These are phyloP conservation scores for Sporobolus alterniflorus DNA, from an alignment of 202 grass and related monocot genomes.

Conservation along the genomic window DNA sequence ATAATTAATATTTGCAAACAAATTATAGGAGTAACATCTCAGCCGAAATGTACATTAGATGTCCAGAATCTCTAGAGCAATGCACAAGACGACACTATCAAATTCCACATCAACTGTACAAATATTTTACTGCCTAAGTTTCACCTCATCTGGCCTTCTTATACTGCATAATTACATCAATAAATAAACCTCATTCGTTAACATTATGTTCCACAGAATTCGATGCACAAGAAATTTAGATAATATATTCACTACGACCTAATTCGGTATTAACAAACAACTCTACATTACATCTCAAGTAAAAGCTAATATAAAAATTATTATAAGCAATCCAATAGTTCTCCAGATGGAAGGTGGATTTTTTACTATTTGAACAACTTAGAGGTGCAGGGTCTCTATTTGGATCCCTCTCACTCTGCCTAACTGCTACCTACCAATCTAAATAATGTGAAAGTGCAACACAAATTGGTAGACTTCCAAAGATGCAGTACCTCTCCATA, in stretches of 20 bases:
- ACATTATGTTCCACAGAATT: slow-evolving; percentile 5
- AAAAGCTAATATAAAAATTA: background rate
- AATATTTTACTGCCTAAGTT: background rate
- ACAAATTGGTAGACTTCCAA: background rate
- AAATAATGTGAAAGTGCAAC: slow-evolving; percentile 4
- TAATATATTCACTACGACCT: background rate
- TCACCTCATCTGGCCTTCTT: background rate
- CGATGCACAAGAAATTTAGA: slow-evolving; percentile 2
- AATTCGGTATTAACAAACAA: background rate
- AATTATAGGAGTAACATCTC: background rate
- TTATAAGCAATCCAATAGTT: background rate
- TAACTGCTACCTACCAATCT: slow-evolving; percentile 9
- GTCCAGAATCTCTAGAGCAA: background rate
- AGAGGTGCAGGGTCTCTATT: background rate
- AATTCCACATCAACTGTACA: slow-evolving; percentile 4
- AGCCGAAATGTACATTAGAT: background rate
- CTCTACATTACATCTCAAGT: background rate
- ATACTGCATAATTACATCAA: background rate
- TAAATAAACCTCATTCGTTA: background rate
- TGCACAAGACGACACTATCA: background rate
- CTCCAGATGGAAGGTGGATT: background rate
- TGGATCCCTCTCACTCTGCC: background rate
- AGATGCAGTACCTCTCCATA: background rate
- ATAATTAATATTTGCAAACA: background rate
- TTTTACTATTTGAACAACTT: background rate